Evolutionary conservation across 495 filamentous ascomycete species (phyloP).

Genomic region (Copromyces sp.): DNA sequence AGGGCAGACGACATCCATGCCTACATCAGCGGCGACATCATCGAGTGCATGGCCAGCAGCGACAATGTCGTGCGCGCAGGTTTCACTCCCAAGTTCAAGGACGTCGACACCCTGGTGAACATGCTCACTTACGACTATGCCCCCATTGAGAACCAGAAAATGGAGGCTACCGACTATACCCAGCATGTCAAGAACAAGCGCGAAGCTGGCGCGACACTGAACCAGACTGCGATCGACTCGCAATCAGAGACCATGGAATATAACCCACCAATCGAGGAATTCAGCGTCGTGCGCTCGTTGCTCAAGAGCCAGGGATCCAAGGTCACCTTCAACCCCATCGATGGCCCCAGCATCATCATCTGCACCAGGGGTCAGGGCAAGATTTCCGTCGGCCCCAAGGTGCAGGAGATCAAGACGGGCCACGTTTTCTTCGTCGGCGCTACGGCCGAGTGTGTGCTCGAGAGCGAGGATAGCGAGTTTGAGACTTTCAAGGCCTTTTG

Average conservation of each 20-base stretch:
- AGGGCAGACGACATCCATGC: conserved; percentile 95
- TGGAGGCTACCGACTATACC: conserved; percentile 64
- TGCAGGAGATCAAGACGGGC: conserved; percentile 56
- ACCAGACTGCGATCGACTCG: conserved; percentile 65
- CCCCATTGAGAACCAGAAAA: conserved; percentile 89
- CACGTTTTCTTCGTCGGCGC: conserved; percentile 92
- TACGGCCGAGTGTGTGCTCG: conserved; percentile 71
- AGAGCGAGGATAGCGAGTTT: conserved; percentile 59
- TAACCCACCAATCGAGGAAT: conserved; percentile 95
- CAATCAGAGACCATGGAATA: conserved; percentile 63
- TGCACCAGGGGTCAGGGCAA: conserved; percentile 73
- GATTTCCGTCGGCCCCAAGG: conserved; percentile 66
- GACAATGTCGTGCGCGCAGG: conserved; percentile 97
- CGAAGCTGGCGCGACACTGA: conserved; percentile 62
- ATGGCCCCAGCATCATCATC: conserved; percentile 85
- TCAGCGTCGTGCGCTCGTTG: conserved; percentile 76
- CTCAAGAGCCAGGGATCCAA: conserved; percentile 62
- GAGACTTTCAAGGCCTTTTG: conserved; percentile 94
- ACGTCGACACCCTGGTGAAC: conserved; percentile 76
- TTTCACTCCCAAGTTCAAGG: conserved; percentile 97
- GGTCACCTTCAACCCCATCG: conserved; percentile 75
- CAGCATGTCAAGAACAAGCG: not conserved
- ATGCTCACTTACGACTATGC: conserved; percentile 95
- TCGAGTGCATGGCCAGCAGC: conserved; percentile 97
- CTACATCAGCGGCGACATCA: conserved; percentile 91